These are phyloP conservation scores for Saccharomycopsis fermentans DNA, from an alignment of 805 yeast genomes.

Conservation along the genomic window DNA sequence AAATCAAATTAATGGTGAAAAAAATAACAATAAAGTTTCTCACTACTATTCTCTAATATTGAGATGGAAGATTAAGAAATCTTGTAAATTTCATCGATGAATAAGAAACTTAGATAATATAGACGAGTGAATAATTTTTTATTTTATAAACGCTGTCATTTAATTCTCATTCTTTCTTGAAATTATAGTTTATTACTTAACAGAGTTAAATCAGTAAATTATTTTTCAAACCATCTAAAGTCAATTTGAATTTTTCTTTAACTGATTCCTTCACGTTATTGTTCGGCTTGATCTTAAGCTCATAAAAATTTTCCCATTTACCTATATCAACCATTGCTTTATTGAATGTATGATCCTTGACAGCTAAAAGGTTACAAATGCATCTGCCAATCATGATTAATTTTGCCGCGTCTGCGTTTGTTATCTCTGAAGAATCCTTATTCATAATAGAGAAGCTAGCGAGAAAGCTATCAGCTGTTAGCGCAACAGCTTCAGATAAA, in stretches of 20 bases:
- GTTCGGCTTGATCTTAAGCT: constrained; percentile 1
- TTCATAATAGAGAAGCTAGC: constrained; percentile 8
- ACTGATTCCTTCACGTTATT: constrained; percentile 14
- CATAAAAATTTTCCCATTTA: constrained; percentile 9
- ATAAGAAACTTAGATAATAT: no score
- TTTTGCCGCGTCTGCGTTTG: constrained; percentile 11
- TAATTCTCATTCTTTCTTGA: neutral
- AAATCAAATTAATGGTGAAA: no score
- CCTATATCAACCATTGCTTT: neutral
- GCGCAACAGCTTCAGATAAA: constrained; percentile 1
- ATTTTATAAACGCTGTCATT: no score
- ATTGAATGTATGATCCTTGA: constrained; percentile 1
- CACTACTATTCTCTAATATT: no score
- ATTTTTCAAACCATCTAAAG: constrained; percentile 12
- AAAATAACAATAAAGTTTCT: no score
- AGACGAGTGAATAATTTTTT: no score
- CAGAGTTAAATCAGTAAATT: constrained; percentile 2
- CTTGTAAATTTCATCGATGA: no score
- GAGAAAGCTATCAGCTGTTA: constrained; percentile 1
- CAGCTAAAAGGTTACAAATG: constrained; percentile 14
- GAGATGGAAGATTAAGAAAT: no score
- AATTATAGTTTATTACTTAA: neutral
- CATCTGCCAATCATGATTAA: constrained; percentile 16
- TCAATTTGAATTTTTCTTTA: constrained; percentile 9
- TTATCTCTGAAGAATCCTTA: neutral